These are phyloP conservation scores for Camellia sinensis DNA, from an alignment of 148 eudicot species.

Conservation along the genomic window DNA sequence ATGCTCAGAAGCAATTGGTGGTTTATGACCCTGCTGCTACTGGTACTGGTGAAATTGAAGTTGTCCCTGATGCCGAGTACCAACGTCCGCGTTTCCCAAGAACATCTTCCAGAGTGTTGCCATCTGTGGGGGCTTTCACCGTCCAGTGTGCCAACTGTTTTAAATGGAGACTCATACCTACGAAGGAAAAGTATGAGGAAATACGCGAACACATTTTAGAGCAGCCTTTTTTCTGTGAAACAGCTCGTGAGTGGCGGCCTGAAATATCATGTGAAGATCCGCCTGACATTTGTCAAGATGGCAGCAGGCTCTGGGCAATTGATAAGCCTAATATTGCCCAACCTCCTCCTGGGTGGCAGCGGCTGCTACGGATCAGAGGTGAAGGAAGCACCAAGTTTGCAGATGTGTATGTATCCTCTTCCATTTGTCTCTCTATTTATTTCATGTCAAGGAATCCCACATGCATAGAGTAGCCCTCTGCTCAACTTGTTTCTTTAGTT, in stretches of 20 bases:
- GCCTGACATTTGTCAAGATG: slow-evolving; percentile 77
- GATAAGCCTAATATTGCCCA: slow-evolving; percentile 87
- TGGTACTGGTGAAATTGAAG: slow-evolving; percentile 20
- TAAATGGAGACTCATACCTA: slow-evolving; percentile 93
- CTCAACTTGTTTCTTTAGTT: slow-evolving; percentile 1
- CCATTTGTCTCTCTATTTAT: not conserved
- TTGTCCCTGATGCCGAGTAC: slow-evolving; percentile 34
- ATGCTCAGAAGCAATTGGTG: slow-evolving; percentile 58
- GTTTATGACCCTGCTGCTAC: slow-evolving; percentile 47
- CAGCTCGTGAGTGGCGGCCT: slow-evolving; percentile 78
- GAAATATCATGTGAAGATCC: slow-evolving; percentile 68
- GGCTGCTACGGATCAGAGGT: slow-evolving; percentile 74
- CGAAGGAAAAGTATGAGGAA: slow-evolving; percentile 85
- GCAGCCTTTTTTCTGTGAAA: slow-evolving; percentile 64
- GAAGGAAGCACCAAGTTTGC: slow-evolving; percentile 87
- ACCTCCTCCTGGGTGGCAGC: slow-evolving; percentile 89
- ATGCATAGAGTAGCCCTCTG: not conserved
- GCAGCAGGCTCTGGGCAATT: slow-evolving; percentile 89
- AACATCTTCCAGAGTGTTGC: slow-evolving; percentile 35
- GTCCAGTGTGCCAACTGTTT: slow-evolving; percentile 86
- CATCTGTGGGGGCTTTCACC: slow-evolving; percentile 80
- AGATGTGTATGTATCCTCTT: slow-evolving; percentile 69
- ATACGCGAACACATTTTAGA: slow-evolving; percentile 77
- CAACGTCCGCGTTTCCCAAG: slow-evolving; percentile 21
- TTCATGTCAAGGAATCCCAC: not conserved